Evolutionary conservation across 2,329 filamentous ascomycete species (phyloP).

Genomic region (Colletotrichum karsti): DNA sequence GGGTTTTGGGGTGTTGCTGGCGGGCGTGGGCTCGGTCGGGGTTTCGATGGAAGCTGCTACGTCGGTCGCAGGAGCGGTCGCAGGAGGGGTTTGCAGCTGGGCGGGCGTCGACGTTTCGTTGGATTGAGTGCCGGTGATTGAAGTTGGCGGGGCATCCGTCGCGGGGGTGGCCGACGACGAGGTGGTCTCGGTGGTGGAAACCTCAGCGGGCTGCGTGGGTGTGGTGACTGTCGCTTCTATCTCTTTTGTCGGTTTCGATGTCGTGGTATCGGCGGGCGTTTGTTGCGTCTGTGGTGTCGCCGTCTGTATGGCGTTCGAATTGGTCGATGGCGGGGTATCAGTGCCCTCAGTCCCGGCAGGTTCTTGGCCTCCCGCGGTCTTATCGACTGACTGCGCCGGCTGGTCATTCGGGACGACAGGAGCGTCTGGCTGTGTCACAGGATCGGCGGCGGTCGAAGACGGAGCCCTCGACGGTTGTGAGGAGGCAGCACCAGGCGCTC

Average conservation of each 20-base stretch:
- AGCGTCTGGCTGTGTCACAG: not conserved
- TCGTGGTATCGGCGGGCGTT: not conserved
- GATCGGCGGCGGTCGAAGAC: conserved; percentile 6
- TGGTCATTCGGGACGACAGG: not conserved
- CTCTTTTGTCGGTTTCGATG: not conserved
- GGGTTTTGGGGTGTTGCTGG: not conserved
- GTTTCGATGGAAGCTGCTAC: not conserved
- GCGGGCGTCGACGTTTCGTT: conserved; percentile 4
- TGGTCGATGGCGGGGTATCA: conserved; percentile 23
- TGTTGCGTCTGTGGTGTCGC: not conserved
- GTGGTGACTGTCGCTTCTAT: not conserved
- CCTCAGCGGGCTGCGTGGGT: not conserved
- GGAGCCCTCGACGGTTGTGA: conserved; percentile 41
- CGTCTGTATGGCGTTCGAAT: not conserved
- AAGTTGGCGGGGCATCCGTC: not conserved
- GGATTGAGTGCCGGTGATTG: not conserved
- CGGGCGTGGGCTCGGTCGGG: not conserved
- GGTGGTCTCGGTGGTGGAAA: not conserved
- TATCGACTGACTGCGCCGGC: not conserved
- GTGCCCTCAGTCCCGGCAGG: not conserved
- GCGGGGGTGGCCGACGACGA: not conserved
- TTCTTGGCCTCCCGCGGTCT: not conserved
- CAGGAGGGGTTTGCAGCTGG: conserved; percentile 20
- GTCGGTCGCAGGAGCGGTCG: not conserved
- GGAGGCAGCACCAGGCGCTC: conserved; percentile 50